Base-by-base conservation (phyloP, 2,329 filamentous ascomycete species). In the Hypoxylon sp. region DNA sequence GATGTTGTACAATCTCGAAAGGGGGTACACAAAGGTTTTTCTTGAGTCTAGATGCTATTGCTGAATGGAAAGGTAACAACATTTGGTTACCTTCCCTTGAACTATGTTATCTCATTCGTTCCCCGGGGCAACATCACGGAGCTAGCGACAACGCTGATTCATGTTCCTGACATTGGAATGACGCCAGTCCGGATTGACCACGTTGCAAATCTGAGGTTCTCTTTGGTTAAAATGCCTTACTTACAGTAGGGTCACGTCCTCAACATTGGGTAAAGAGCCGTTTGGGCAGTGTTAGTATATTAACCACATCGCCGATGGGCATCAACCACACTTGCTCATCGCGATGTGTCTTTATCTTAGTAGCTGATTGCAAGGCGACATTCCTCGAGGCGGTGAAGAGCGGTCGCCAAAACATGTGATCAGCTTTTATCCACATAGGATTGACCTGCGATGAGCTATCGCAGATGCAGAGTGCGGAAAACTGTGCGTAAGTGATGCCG, bases 241-340 rank as follows among this genome's bases (percentile, higher is more conserved):
- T 37, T 42, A 43, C 29, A 29, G 35, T 51, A 45, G 25, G 16
- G 29, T 47, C 43, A 44, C 29, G 26, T 19, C 45, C 32, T 52
- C 20, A 13, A 23, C 27, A 29, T 37, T 37, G 27, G 20, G 23
- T 23, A 34, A 30, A 13, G 37, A 29, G 25, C 7, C n/a, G 25
- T 19, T 51, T 49, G 48, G 44, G 45, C 52, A 38, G 41, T 51
- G n/a, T 43, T 23, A 43, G 46, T 55, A 45, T 42, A 55, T 51
- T 57, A 59, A 54, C 32, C 35, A 54, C 42, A 49, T 23, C 47
- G 31, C 5, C 54, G 54, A 58, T 58, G 53, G 49, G 56, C 52
- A 59, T 51, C 53, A 54, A 52, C 46, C 43, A 41, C 27, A 20
- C 26, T 37, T 27, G n/a, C 32, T 36, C 13, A 20, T 30, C 13